Evolutionary conservation across 805 yeast species (phyloP).

Genomic region (Kuraishia piskuri): DNA sequence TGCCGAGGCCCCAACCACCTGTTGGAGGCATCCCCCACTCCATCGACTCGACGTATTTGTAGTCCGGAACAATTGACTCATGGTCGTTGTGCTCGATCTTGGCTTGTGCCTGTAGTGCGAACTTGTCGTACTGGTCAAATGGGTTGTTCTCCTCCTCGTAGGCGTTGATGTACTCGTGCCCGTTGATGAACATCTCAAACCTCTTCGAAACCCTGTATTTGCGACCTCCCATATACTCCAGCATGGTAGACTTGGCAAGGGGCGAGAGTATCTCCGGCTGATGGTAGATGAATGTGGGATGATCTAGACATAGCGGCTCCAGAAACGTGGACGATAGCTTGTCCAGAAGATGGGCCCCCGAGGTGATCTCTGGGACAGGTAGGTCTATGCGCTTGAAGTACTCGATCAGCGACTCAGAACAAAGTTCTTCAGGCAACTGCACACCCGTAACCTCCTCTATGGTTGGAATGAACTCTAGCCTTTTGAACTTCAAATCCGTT

Average conservation of each 20-base stretch:
- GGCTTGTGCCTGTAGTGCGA: slow-evolving; percentile 45
- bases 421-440: slow-evolving; percentile 35
- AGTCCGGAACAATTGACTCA: slow-evolving; percentile 67
- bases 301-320: slow-evolving; percentile 49
- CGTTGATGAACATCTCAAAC: slow-evolving; percentile 77
- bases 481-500: slow-evolving; percentile 21
- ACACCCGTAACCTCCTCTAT: slow-evolving; percentile 46
- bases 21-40: slow-evolving; percentile 96
- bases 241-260: slow-evolving; percentile 57
- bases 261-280: slow-evolving; percentile 88
- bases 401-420: slow-evolving; percentile 27
- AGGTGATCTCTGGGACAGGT: slow-evolving; percentile 26
- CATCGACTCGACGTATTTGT: slow-evolving; percentile 63
- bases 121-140: slow-evolving; percentile 54
- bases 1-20: slow-evolving; percentile 96
- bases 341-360: slow-evolving; percentile 58
- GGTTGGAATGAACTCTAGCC: slow-evolving; percentile 59
- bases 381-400: slow-evolving; percentile 31
- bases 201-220: slow-evolving; percentile 46
- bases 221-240: slow-evolving; percentile 21
- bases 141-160: slow-evolving; percentile 97
- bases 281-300: slow-evolving; percentile 69
- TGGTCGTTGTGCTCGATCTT: slow-evolving; percentile 41
- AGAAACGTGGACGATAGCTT: slow-evolving; percentile 49
- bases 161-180: slow-evolving; percentile 82